Base-by-base conservation (phyloP, 2,329 filamentous ascomycete genomes). In the Botryotinia calthae region DNA sequence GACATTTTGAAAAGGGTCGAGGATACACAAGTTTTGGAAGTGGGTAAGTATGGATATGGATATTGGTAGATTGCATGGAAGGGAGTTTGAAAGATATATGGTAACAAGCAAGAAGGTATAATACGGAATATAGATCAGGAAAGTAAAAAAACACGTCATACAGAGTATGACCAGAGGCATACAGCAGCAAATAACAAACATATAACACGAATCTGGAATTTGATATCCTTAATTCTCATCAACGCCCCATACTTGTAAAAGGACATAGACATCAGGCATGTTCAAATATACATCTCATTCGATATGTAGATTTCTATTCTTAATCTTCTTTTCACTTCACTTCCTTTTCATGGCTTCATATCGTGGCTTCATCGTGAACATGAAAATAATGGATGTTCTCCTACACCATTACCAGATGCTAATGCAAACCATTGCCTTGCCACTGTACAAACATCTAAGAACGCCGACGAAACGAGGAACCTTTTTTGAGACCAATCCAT, bases 1-100 rank as follows among this genome's bases (percentile, higher is more conserved):
- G 72, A 79, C 81, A 42, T 82, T 86, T 67, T 85, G 80, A 76
- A 75, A 59, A 8, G 59, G 20, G 48, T 14, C 7, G 44, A n/a
- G 40, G 44, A 37, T 1, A 56, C 16, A 10, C 12, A 25, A 22
- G 56, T 56, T 22, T 34, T 31, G 31, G 25, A 14, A 63, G 46
- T n/a, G 58, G 56, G 40, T 46, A 40, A 58, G 9, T 28, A 42
- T 67, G 65, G 31, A 71, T 51, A 48, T 54, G 25, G 46, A 71
- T 66, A 34, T 54, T 25, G 64, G 46, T 22, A 40, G 64, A 40
- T 54, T 40, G 64, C 28, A 37, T 72, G 31, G 44, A 65, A 64
- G 51, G 42, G 34, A 25, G 20, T 61, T 31, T 58, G 58, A 59
- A 59, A 73, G 54, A 74, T 63, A 65, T 51, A 46, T 71, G 71